phyloP scores from a whole-genome alignment of 768 basidiomycete species.

The Scleroderma bovista region DNA sequence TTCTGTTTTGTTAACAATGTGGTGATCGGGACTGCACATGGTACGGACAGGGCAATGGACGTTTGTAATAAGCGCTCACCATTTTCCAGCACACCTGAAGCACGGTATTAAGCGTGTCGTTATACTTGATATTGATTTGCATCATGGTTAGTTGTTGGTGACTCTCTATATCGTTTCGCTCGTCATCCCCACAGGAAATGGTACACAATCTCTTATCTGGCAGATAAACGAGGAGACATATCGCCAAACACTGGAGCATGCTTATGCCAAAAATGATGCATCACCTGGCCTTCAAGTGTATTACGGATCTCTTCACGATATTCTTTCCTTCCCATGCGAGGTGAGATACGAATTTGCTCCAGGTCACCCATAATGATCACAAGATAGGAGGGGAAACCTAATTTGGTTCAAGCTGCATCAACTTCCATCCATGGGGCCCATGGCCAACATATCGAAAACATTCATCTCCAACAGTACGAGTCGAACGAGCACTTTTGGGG shows the following conservation, averaged over 20 bases:
- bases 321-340: slow-evolving; percentile 90
- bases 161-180: not conserved
- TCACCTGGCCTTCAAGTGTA: slow-evolving; percentile 56
- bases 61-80: not conserved
- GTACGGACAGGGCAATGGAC: slow-evolving; percentile 35
- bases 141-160: slow-evolving; percentile 17
- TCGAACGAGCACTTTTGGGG: slow-evolving; percentile 74
- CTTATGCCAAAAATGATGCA: slow-evolving; percentile 23
- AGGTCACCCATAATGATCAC: not conserved
- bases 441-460: slow-evolving; percentile 83
- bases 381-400: slow-evolving; percentile 70
- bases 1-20: slow-evolving; percentile 98
- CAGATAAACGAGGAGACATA: slow-evolving; percentile 87
- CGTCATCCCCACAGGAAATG: slow-evolving; percentile 57
- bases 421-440: slow-evolving; percentile 72
- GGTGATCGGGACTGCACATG: slow-evolving; percentile 84
- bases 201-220: slow-evolving; percentile 90
- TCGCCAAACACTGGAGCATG: slow-evolving; percentile 55
- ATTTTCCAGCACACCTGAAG: slow-evolving; percentile 64
- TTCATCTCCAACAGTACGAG: slow-evolving; percentile 72
- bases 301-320: slow-evolving; percentile 93
- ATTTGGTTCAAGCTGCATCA: slow-evolving; percentile 82
- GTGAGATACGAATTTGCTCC: slow-evolving; percentile 32
- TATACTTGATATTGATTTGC: slow-evolving; percentile 76
- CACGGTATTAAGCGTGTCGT: slow-evolving; percentile 75